Base-by-base conservation (phyloP, 345 rosid genomes). In the Fremontodendron californicum region DNA sequence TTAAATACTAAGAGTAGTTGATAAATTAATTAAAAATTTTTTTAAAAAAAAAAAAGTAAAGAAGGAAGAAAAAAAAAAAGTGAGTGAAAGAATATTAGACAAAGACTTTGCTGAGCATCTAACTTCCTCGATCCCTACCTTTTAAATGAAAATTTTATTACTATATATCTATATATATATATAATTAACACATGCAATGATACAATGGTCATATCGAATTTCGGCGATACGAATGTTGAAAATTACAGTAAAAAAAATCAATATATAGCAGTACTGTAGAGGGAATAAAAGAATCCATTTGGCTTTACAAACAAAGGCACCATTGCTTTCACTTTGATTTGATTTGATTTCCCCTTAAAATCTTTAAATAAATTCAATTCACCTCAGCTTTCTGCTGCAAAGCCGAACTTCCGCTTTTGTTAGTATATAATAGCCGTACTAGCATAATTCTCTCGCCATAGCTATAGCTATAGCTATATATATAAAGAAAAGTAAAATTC, bases 171-270 rank as follows among this genome's bases (percentile, higher is more conserved):
- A 1, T 52, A 13, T 60, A 15, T 43, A 54, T 18, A 29, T 6
- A 49, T 51, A 42, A 65, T n/a, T 40, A 11, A n/a, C 60, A 48
- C 66, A 51, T 69, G 71, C 73, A 69, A 63, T 80, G 77, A 61
- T 67, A 48, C 12, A 80, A 71, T 60, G 42, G 79, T 84, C 82
- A 80, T 79, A 84, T 86, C 83, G 76, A 86, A 85, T 86, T 75
- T 84, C 77, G 80, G 85, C 55, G 89, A 81, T 75, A 45, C 84
- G 89, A 88, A 88, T 88, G 77, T 87, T 82, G 87, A 87, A 82
- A 83, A 74, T 62, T 73, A 77, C 7, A 18, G 0, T 9, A 57
- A 23, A 57, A 49, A 65, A 58, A 79, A 58, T 45, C 54, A 68
- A 35, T 27, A 51, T 61, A 37, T 39, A 21, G 49, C 10, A 48